Evolutionary conservation across 2,329 filamentous ascomycete species (phyloP), one percentile per base, ranked within the genome.

Genomic region (Endocalyx cinctus): DNA sequence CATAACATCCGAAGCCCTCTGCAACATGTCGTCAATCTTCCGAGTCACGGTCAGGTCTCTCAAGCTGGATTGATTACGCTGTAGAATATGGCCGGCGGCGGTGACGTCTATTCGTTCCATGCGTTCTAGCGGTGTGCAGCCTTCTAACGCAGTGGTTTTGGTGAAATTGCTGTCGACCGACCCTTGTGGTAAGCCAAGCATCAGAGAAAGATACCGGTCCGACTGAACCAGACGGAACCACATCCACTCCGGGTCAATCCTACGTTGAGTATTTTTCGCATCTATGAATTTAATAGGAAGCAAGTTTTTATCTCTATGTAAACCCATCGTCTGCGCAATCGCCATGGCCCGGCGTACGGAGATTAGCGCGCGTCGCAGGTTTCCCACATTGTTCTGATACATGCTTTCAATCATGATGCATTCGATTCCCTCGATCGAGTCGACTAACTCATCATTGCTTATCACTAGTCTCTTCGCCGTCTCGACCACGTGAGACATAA

Each of bases 201-300:
- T 59, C 17, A 72, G 42, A 2, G 58, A 69, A 3, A 74, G 54
- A 28, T 68, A 66, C 3, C 69, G 62, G 34, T 74, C 70, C 2
- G 56, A 48, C 5, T 50, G 48, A 2, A 70, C 43, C 0, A 73
- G 48, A 5, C 65, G 64, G 31, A 59, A 66, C 69, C 69, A 73
- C 41, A 71, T 49, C 25, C 57, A 52, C 17, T 55, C 52, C 1
- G 60, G 55, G 13, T 62, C 42, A 3, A 63, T 46, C n/a, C 48
- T 39, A 2, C 32, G 28, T 16, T 42, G 45, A 1, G 53, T 59
- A 8, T 47, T 15, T 11, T 22, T 12, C 6, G 18, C n/a, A 30
- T 15, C 28, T 8, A 15, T 18, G 12, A 30, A 12, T 10, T n/a
- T n/a, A n/a, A 16, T 6, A 13, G 17, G 10, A 10, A 6, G 6